Evolutionary conservation across 371 early-diverging fungal species (phyloP), one percentile per base, ranked within the genome.

Genomic region (Saksenaea oblongispora): DNA sequence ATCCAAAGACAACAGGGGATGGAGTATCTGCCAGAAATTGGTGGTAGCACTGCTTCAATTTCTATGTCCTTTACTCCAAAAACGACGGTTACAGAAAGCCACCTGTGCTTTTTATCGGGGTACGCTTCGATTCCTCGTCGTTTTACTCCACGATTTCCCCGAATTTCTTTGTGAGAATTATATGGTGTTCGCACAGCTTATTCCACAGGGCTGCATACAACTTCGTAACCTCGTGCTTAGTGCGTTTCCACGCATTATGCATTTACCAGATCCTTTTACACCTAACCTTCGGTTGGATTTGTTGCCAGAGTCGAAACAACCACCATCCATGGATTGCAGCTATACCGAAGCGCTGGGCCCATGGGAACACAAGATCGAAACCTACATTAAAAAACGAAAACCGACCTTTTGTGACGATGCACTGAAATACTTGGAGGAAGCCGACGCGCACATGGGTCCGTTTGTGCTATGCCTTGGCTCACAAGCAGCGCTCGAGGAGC

Each of bases 141-240:
- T 97, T 1, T 74, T 98, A 24, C 77, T 97, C 58, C 98, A 97
- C 74, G 99, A 99, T 71, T 97, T 94, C 72, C 99, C 98, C 9
- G 97, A 96, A 74, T 99, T 98, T 74, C 82, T 99, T 31, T 90
- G 95, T 64, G 91, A 89, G 59, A 89, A 96, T 68, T 94, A 95
- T 71, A 89, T 93, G 64, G 87, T 89, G 51, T 90, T 99, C 65
- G 91, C 93, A 64, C 91, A 95, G 68, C 90, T 91, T 11, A 91
- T 99, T 37, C 99, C 99, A 0, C 82, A 87, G 26, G 76, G 86
- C 1, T 97, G 97, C 76, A 89, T 96, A 51, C 99, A 99, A 75
- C 85, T 98, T 34, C 89, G 97, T 24, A 98, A 98, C 69, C 73
- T 99, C 64, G 90, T 99, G 35, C 75, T 97, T 51, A 92, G 94